Evolutionary conservation across 805 yeast genomes (phyloP).

Genomic region (Yarrowia alimentaria): DNA sequence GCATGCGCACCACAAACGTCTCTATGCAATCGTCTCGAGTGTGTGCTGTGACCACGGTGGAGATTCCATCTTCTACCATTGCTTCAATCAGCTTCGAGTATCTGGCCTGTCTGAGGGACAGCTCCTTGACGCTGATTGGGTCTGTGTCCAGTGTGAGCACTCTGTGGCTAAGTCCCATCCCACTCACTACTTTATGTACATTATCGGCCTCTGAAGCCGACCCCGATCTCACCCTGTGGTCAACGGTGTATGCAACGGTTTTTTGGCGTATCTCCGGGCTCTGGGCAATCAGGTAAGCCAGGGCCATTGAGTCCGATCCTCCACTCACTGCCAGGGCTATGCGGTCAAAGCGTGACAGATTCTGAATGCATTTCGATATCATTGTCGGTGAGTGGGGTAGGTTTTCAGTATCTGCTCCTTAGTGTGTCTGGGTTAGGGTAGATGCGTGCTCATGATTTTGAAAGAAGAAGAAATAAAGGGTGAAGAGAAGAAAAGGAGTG

Average conservation of each 20-base stretch:
- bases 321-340: slow-evolving; percentile 66
- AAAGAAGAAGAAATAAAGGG: no score
- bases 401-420: not conserved
- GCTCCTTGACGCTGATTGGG: slow-evolving; percentile 43
- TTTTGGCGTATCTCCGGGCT: slow-evolving; percentile 40
- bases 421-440: no score
- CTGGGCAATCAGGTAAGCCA: slow-evolving; percentile 50
- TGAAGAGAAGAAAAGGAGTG: no score
- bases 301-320: slow-evolving; percentile 77
- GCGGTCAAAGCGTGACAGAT: slow-evolving; percentile 32
- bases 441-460: no score
- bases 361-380: no score
- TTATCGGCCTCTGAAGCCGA: slow-evolving; percentile 51
- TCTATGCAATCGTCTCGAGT: slow-evolving; percentile 72
- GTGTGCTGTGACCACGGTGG: slow-evolving; percentile 60
- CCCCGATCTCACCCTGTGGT: slow-evolving; percentile 56
- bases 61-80: slow-evolving; percentile 43
- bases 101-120: slow-evolving; percentile 56
- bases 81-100: slow-evolving; percentile 46
- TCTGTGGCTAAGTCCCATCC: slow-evolving; percentile 39
- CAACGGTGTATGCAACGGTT: slow-evolving; percentile 58
- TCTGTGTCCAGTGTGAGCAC: slow-evolving; percentile 38
- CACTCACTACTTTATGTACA: slow-evolving; percentile 38
- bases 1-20: slow-evolving; percentile 58
- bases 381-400: not conserved